phyloP scores from a whole-genome alignment of 2,329 filamentous ascomycete species.

The Alternaria incomplexa region DNA sequence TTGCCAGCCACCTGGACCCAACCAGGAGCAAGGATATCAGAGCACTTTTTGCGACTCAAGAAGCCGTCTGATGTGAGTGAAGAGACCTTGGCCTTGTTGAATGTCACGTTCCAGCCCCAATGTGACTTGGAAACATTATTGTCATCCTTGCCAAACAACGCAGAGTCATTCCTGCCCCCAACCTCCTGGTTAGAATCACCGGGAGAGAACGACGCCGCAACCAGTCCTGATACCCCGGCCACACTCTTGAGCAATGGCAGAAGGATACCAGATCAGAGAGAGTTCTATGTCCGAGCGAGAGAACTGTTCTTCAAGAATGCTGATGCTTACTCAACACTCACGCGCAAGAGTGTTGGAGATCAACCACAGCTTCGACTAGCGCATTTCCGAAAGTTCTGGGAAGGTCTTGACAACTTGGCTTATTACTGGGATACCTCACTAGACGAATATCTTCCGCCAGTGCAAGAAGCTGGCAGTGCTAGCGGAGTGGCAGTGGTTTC shows the following conservation, averaged over 20 bases:
- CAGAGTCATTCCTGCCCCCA: slow-evolving; percentile 48
- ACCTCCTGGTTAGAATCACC: slow-evolving; percentile 40
- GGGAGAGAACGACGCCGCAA: slow-evolving; percentile 35
- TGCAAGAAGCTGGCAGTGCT: slow-evolving; percentile 14
- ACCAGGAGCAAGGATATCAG: slow-evolving; percentile 49
- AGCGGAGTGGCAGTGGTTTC: slow-evolving; percentile 1
- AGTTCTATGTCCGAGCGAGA: slow-evolving; percentile 55
- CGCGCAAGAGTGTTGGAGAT: slow-evolving; percentile 55
- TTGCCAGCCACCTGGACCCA: slow-evolving; percentile 43
- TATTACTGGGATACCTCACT: slow-evolving; percentile 68
- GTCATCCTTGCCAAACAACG: slow-evolving; percentile 37
- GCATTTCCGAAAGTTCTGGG: slow-evolving; percentile 67
- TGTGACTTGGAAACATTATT: slow-evolving; percentile 51
- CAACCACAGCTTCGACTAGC: slow-evolving; percentile 58
- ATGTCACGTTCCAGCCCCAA: slow-evolving; percentile 48
- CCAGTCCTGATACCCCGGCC: slow-evolving; percentile 28
- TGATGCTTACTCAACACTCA: slow-evolving; percentile 63
- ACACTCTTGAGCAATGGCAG: slow-evolving; percentile 56
- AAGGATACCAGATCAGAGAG: slow-evolving; percentile 54
- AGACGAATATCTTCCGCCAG: slow-evolving; percentile 59
- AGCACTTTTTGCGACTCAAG: slow-evolving; percentile 52
- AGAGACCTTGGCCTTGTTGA: slow-evolving; percentile 51
- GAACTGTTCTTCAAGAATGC: slow-evolving; percentile 64
- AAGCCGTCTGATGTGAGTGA: slow-evolving; percentile 51
- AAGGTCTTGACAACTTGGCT: slow-evolving; percentile 63